Conservation (phyloP, 441 rosid species). For the Breynia disticha region DNA sequence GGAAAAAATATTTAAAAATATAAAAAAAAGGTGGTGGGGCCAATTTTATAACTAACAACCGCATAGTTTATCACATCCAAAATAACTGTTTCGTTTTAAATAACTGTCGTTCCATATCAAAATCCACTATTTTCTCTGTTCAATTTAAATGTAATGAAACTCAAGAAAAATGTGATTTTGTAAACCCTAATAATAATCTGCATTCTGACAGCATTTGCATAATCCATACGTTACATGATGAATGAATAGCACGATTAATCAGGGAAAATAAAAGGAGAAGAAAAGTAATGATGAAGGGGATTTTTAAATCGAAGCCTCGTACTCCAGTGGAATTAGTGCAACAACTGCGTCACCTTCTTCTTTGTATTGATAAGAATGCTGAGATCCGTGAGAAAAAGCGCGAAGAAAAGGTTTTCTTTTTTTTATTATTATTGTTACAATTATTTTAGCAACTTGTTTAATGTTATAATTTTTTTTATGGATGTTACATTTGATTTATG, state of each 20-base stretch:
- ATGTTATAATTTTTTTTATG: background rate
- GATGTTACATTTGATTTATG: background rate
- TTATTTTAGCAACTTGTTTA: background rate
- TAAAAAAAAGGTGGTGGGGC: too few relatives aligned
- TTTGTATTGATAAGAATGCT: constrained; percentile 20
- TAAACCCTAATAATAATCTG: constrained; percentile 16
- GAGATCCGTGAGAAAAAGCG: constrained; percentile 43
- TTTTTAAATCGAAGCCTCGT: constrained; percentile 79
- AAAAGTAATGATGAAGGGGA: constrained; percentile 83
- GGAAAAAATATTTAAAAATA: too few relatives aligned
- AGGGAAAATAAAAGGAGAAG: background rate
- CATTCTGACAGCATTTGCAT: background rate
- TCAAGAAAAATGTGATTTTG: too few relatives aligned
- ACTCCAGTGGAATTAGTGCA: constrained; percentile 77
- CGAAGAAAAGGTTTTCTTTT: constrained; percentile 59
- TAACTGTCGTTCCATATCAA: too few relatives aligned
- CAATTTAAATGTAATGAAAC: too few relatives aligned
- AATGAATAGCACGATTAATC: background rate
- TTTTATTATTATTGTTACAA: background rate
- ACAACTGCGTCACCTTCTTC: constrained; percentile 70
- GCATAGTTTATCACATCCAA: too few relatives aligned
- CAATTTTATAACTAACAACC: too few relatives aligned
- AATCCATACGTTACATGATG: background rate
- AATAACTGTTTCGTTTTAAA: too few relatives aligned
- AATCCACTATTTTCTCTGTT: background rate